Evolutionary conservation across 371 early-diverging fungal species (phyloP).

Genomic region (Circinella minor): DNA sequence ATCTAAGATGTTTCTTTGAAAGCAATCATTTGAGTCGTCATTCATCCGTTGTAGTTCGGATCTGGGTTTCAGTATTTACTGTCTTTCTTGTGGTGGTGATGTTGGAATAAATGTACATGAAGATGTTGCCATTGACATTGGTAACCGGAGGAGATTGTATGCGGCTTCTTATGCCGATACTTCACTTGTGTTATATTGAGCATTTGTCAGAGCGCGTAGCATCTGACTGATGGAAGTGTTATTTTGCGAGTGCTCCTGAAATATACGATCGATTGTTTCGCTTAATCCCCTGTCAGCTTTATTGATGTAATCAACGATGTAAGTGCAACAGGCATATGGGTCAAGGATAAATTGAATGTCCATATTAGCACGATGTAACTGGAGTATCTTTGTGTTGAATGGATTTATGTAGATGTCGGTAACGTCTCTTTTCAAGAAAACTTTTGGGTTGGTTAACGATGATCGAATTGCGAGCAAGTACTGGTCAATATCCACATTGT

Average conservation of each 20-base stretch:
- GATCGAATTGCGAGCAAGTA: too few relatives aligned
- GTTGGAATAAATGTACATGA: neutral
- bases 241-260: neutral
- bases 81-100: neutral
- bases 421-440: too few relatives aligned
- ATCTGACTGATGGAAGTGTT: neutral
- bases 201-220: neutral
- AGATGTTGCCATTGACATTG: neutral
- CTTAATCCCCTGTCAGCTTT: slow-evolving; percentile 1
- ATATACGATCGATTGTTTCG: neutral
- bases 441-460: too few relatives aligned
- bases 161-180: slow-evolving; percentile 5
- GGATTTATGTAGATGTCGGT: neutral
- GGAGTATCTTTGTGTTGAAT: neutral
- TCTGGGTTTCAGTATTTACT: neutral
- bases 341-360: slow-evolving; percentile 1
- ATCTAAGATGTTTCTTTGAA: neutral
- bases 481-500: too few relatives aligned
- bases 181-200: slow-evolving; percentile 3
- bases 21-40: neutral
- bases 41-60: too few relatives aligned
- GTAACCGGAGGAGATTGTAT: neutral
- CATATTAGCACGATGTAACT: slow-evolving; percentile 6
- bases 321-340: slow-evolving; percentile 1
- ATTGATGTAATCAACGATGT: slow-evolving; percentile 4